Evolutionary conservation across 768 basidiomycete species (phyloP), one percentile per base, ranked within the genome.

Genomic region (Mycena polygramma): DNA sequence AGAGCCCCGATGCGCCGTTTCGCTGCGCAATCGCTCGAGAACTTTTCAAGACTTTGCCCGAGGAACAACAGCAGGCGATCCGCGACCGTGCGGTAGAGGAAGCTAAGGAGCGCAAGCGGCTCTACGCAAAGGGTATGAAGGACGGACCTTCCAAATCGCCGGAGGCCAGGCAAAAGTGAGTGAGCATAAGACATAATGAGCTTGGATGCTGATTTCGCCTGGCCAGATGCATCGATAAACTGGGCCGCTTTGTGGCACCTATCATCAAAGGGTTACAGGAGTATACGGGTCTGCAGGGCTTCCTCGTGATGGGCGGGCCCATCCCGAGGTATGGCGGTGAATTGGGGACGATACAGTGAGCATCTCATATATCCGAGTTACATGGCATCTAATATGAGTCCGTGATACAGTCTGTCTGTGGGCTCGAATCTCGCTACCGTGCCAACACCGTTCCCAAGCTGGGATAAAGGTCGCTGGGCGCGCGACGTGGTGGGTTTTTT

Each of bases 291-390:
- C 36, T 69, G 2, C 68, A 69, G 14, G 39, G 24, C 2, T 1
- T 57, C 11, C 13, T 63, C 6, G 4, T 69, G 4, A 7, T 49
- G 13, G 68, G 68, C 9, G 68, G 68, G 5, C 68, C 68, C 7
- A 63, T 69, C 10, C 68, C 68, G 26, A 60, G 37, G 13, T 63
- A 57, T 24, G 24, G 26, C 7, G 68, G 68, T 4, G 68, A 62
- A 24, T 20, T 51, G 41, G 20, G n/a, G 11, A 68, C 67, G n/a
- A 37, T 57, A 17, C 60, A 68, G 67, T 63, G 35, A 24, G 67
- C 30, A 9, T 41, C 17, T 13, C 10, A 14, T 7, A 39, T 39
- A 30, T 10, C 2, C 17, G 15, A 52, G 22, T 52, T 13, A 52
- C 51, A 13, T 26, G 11, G 17, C n/a, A 24, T 24, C 51, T 52